Percentiles rank a stretch among this genome's conserved stretches.
These are phyloP conservation scores for Pigoraptor vietnamica DNA, from an alignment of 78 protist genomes.

Conservation along the genomic window DNA sequence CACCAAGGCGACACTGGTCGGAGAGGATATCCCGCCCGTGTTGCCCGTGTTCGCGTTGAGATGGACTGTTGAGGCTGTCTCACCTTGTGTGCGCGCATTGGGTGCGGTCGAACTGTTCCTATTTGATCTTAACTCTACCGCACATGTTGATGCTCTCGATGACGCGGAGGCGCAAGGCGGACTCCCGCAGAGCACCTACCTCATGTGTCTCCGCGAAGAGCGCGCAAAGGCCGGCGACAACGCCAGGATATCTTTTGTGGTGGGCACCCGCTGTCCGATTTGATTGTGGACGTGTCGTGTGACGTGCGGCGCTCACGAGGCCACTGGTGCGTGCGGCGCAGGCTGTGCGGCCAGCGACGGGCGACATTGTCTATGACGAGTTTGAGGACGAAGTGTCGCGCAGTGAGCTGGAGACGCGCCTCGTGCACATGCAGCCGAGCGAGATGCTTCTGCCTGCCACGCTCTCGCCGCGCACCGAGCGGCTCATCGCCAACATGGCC, in stretches of 20 bases:
- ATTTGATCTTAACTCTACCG: too few species aligned
- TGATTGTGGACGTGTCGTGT: too few species aligned
- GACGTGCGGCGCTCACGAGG: neutral
- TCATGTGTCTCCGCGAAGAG: neutral
- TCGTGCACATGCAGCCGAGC: constrained; percentile 19
- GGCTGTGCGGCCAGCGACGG: constrained; percentile 59
- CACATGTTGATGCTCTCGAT: neutral
- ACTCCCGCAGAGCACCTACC: neutral
- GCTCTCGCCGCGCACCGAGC: neutral
- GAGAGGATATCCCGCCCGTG: constrained; percentile 7
- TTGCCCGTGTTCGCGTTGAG: neutral
- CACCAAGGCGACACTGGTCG: constrained; percentile 63
- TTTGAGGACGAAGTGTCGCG: constrained; percentile 42
- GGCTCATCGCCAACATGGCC: neutral
- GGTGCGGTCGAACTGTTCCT: too few species aligned
- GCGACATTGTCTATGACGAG: constrained; percentile 60
- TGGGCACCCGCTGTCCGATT: neutral
- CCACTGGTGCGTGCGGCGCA: neutral
- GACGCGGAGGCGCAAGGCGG: neutral
- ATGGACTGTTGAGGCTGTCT: too few species aligned
- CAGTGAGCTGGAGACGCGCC: constrained; percentile 43
- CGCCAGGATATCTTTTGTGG: neutral
- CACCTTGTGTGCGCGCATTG: too few species aligned
- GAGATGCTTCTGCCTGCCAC: neutral
- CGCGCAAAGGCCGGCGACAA: neutral